Evolutionary conservation across 2,329 filamentous ascomycete genomes (phyloP).

Genomic region (Trichoderma brevicompactum): DNA sequence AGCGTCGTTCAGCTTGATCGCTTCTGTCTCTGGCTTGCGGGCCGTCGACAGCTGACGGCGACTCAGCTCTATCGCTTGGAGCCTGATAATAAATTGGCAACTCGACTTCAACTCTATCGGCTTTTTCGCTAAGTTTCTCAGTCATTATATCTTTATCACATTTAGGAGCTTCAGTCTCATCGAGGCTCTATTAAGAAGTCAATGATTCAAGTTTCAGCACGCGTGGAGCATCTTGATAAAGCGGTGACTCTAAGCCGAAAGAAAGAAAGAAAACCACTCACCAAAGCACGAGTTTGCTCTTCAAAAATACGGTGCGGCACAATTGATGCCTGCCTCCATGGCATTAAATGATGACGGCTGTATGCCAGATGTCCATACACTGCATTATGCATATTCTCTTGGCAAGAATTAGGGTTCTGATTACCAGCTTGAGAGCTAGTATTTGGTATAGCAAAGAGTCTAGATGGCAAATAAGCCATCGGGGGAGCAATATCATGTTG

Average conservation of each 20-base stretch:
- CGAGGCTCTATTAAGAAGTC: not conserved
- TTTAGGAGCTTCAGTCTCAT: not conserved
- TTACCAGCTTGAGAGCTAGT: not conserved
- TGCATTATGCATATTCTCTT: not conserved
- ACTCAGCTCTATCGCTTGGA: not conserved
- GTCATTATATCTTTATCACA: not conserved
- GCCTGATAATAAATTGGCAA: not conserved
- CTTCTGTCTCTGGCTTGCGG: not conserved
- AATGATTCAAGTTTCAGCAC: not conserved
- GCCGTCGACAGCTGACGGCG: constrained; percentile 15
- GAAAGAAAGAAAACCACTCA: not conserved
- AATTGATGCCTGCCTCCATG: not conserved
- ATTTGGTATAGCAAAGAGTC: not conserved
- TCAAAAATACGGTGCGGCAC: not conserved
- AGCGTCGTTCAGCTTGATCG: not conserved
- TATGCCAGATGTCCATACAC: not conserved
- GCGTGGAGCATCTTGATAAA: not conserved
- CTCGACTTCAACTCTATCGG: not conserved
- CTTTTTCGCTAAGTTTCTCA: not conserved
- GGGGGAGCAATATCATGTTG: not conserved
- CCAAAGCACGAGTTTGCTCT: not conserved
- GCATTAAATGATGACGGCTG: not conserved
- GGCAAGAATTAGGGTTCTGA: not conserved
- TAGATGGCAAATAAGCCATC: not conserved
- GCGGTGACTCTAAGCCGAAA: not conserved